These are phyloP conservation scores for Colletotrichum gloeosporioides DNA, from an alignment of 2,329 filamentous ascomycete species.

Conservation along the genomic window DNA sequence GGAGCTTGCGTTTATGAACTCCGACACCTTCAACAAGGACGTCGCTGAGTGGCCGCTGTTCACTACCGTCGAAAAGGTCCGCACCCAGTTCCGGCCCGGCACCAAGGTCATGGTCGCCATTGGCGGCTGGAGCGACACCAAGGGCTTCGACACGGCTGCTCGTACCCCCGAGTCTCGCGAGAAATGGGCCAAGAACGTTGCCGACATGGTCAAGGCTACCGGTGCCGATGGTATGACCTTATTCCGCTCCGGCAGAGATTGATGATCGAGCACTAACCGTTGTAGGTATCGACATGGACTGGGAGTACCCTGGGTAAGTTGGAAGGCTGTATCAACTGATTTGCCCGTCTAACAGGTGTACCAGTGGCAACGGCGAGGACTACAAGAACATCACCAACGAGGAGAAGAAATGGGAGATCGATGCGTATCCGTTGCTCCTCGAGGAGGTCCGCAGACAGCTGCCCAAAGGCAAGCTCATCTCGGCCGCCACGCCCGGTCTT, in stretches of 20 bases:
- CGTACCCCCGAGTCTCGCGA: constrained; percentile 46
- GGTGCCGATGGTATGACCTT: constrained; percentile 66
- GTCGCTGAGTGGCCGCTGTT: constrained; percentile 56
- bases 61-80: constrained; percentile 52
- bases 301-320: constrained; percentile 63
- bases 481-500: constrained; percentile 71
- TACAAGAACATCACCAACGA: constrained; percentile 70
- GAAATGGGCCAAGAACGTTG: constrained; percentile 69
- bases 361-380: constrained; percentile 70
- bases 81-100: constrained; percentile 50
- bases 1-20: constrained; percentile 62
- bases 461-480: constrained; percentile 62
- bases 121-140: constrained; percentile 76
- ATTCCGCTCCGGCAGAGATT: too few species aligned
- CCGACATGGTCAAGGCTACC: constrained; percentile 63
- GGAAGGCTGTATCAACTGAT: background rate
- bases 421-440: constrained; percentile 67
- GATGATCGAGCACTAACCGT: background rate
- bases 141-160: constrained; percentile 65
- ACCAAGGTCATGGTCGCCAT: constrained; percentile 74
- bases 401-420: constrained; percentile 64
- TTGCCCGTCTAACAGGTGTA: background rate
- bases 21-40: constrained; percentile 55
- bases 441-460: constrained; percentile 62
- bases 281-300: constrained; percentile 59